phyloP scores from a whole-genome alignment of 495 filamentous ascomycete genomes.

The Podospora sp. region DNA sequence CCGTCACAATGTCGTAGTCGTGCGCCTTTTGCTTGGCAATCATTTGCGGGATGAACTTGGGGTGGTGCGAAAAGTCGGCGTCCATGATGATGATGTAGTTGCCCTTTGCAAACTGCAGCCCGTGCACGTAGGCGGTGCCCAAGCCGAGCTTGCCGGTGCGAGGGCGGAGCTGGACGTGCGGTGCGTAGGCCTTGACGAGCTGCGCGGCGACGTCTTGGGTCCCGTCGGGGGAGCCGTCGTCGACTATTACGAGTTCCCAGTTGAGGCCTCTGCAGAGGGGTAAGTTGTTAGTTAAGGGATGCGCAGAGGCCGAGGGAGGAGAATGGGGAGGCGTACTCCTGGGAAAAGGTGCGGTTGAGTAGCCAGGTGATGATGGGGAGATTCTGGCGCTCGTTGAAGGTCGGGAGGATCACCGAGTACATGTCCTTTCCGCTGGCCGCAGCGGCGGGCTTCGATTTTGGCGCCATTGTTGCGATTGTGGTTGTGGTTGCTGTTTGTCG shows the following conservation, averaged over 20 bases:
- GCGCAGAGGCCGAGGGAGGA: background rate
- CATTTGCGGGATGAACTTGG: slow-evolving; percentile 93
- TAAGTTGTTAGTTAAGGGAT: background rate
- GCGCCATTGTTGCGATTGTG: slow-evolving; percentile 35
- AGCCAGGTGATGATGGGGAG: slow-evolving; percentile 95
- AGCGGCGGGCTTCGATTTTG: slow-evolving; percentile 26
- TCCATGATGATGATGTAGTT: slow-evolving; percentile 99
- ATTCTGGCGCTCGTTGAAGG: slow-evolving; percentile 97
- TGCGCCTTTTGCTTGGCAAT: slow-evolving; percentile 68
- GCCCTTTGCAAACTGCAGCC: slow-evolving; percentile 80
- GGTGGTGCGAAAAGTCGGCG: slow-evolving; percentile 98
- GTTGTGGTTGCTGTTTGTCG: background rate
- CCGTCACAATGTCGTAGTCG: slow-evolving; percentile 94
- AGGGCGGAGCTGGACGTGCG: slow-evolving; percentile 79
- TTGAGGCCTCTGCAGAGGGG: slow-evolving; percentile 70
- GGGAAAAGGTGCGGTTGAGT: slow-evolving; percentile 84
- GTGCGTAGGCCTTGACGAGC: slow-evolving; percentile 78
- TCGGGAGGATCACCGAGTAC: slow-evolving; percentile 96
- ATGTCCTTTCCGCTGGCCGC: slow-evolving; percentile 57
- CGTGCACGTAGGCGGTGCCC: slow-evolving; percentile 96
- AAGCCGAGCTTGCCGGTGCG: slow-evolving; percentile 94
- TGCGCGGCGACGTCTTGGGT: slow-evolving; percentile 88
- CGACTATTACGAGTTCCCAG: slow-evolving; percentile 96
- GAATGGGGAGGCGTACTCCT: slow-evolving; percentile 59
- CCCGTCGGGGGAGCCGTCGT: slow-evolving; percentile 96